Base-by-base conservation (phyloP, 139 green algal genomes). In the Trebouxia sp. region DNA sequence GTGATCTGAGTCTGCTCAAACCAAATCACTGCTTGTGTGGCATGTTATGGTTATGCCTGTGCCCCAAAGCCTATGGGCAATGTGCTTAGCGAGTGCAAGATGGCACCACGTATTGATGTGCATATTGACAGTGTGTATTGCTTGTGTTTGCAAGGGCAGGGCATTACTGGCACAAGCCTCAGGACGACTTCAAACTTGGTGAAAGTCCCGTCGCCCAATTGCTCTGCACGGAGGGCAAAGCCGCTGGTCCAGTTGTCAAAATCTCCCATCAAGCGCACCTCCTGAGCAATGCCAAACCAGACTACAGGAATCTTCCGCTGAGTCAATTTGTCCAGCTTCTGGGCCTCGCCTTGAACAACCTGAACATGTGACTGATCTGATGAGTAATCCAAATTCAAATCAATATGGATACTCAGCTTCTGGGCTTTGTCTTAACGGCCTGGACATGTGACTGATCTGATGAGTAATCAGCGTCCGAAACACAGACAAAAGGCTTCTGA, bases 171-270 rank as follows among this genome's bases (percentile, higher is more conserved):
- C 22, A 62, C 32, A 51, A 79, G 43, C n/a, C 12, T 26, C 5
- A 79, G 12, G 28, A 28, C 32, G n/a, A n/a, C 45, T 22, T 58
- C 11, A 28, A 65, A 79, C 42, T 62, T 43, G 45, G 42, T 79
- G 72, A 79, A 79, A 14, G 48, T 53, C 22, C 45, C 45, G 8
- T 79, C 72, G n/a, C 45, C 30, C 22, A 79, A 45, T 30, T 91
- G 75, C 45, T 89, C 80, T 38, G 87, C 86, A 24, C 41, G 83
- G 26, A 95, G 78, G 39, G 88, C 84, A 5, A 88, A 70, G 47
- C 91, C 91, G 28, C 82, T 80, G 0, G 87, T 92, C 91, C 91
- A 95, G 37, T 70, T 76, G 79, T 95, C 91, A 80, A 93, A 95
- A 47, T 86, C 75, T 0, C 90, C 90, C 86, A 90, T 89, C 14